Evolutionary conservation across 2,329 filamentous ascomycete species (phyloP), one percentile per base, ranked within the genome.

Genomic region (Neofusicoccum laricinum): DNA sequence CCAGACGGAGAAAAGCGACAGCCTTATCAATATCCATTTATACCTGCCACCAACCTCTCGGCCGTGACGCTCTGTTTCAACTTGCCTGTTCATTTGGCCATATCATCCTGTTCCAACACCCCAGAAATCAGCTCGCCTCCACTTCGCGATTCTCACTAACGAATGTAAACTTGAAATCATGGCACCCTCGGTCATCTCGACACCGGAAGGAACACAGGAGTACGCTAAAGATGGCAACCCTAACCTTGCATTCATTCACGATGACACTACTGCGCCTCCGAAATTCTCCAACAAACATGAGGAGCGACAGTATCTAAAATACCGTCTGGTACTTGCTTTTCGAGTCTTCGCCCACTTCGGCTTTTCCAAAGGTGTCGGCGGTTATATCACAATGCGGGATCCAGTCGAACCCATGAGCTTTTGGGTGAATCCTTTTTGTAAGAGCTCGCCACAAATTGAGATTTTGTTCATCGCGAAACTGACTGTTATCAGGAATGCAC

Each of bases 391-490:
- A 1, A 70, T 88, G 30, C 80, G 85, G 32, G 75, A 89, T 67
- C 87, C 87, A 0, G 81, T 88, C 7, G 82, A 87, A 41, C 83
- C 84, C 0, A 75, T 77, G 4, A 85, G 81, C 0, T 88, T 89
- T 76, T 89, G 86, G 87, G 85, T 90, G 4, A 90, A 90, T 68
- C 88, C 87, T 0, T 87, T 89, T 64, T 86, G 86, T 12, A 8
- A 30, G 25, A 4, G 25, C 45, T 80, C 85, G 1, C 81, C 85
- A 30, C 2, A 30, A 7, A 2, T 90, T 88, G 75, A 84, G 82
- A 4, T 77, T 19, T 34, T 3, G 2, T 50, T n/a, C 1, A 1
- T 34, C n/a, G 25, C 14, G n/a, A 17, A 17, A 83, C 46, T 90
- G 43, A 88, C 85, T 64, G 0, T 88, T 85, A 0, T 87, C 90